These are phyloP conservation scores for Dipteronia dyeriana DNA, from an alignment of 345 rosid species.

Conservation along the genomic window DNA sequence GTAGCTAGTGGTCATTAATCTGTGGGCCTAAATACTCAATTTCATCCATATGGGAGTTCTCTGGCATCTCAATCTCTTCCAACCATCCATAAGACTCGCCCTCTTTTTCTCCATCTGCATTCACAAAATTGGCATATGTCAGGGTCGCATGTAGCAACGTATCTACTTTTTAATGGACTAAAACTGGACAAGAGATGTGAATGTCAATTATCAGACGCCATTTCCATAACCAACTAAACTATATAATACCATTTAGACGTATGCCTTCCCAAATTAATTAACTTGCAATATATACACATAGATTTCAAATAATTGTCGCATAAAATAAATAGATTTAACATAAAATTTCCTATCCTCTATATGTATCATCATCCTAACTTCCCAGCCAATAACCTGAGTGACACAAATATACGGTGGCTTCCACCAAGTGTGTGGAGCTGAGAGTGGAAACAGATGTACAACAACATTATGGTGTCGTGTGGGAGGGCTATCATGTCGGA, in stretches of 20 bases:
- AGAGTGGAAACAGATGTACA: too few species aligned
- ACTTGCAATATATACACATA: too few species aligned
- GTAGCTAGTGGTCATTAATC: conserved; percentile 22
- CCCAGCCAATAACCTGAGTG: too few species aligned
- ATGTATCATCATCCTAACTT: too few species aligned
- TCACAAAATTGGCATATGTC: background rate
- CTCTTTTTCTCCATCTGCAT: conserved; percentile 53
- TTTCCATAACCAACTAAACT: background rate
- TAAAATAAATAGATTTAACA: too few species aligned
- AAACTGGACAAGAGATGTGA: background rate
- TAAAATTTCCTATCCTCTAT: too few species aligned
- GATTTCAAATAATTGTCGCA: too few species aligned
- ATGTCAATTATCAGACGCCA: background rate
- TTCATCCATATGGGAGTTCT: conserved; percentile 48
- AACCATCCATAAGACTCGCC: conserved; percentile 39
- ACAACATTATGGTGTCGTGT: too few species aligned
- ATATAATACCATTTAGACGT: background rate
- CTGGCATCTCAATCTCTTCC: conserved; percentile 64
- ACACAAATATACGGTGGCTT: too few species aligned
- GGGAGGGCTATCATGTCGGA: background rate
- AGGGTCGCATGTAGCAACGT: background rate
- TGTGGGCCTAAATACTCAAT: conserved; percentile 65
- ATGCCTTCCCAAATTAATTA: background rate
- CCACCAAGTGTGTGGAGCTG: too few species aligned
- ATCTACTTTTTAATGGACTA: background rate